Evolutionary conservation across 495 filamentous ascomycete species (phyloP), one percentile per base, ranked within the genome.

Genomic region (Penicilliopsis zonata): DNA sequence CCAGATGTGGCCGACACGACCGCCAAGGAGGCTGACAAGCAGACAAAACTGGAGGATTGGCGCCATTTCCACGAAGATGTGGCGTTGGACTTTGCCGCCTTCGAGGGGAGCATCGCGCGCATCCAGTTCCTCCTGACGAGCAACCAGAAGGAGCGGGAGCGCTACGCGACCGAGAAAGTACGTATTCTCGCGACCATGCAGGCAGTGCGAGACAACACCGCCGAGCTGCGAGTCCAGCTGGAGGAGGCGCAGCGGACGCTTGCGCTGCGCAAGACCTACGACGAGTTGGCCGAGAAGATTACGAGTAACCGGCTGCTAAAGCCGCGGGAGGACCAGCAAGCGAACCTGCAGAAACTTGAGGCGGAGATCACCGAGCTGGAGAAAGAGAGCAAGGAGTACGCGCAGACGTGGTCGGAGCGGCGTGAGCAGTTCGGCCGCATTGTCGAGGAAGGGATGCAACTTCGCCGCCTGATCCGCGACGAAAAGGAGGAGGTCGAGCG

Each of bases 401-500:
- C 75, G 7, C 65, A 64, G 30, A 93, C 85, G 3, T 96, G 88
- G 88, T 60, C 70, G 12, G 85, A 93, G 51, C 67, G 92, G 20
- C 58, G 86, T 24, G 80, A 81, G 45, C 86, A 94, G 57, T 98
- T 96, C 55, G 82, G 78, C 9, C 67, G 74, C 41, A 90, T 98
- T 48, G 82, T 94, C 36, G 85, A 86, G 23, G 87, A 96, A 63
- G 82, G 86, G 3, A 82, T 80, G 75, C 69, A 83, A 38, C 67
- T 96, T 43, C 67, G 86, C 30, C 71, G 78, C 19, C 59, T 93
- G 44, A 96, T 98, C 42, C 74, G 84, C 25, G 86, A 95, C 54
- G 86, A 95, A 64, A 95, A 95, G 55, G 90, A 96, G 52, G 90
- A 94, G 57, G 65, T 65, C 6, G 76, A 78, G 48, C 53, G 73